These are phyloP conservation scores for Massarina eburnea DNA, from an alignment of 2,329 filamentous ascomycete genomes.

Conservation along the genomic window DNA sequence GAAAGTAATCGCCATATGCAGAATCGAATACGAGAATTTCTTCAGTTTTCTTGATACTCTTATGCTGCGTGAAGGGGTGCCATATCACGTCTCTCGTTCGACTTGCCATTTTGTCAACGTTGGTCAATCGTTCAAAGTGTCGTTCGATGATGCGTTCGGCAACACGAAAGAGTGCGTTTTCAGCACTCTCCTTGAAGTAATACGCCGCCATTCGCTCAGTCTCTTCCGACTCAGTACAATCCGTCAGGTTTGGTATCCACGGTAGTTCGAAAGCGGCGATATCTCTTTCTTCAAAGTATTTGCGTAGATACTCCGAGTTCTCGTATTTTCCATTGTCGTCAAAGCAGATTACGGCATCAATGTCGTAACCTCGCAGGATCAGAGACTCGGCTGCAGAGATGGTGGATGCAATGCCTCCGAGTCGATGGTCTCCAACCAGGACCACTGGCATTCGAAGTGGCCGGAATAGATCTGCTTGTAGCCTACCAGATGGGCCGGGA, in stretches of 20 bases:
- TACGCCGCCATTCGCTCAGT: conserved; percentile 62
- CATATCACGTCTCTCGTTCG: conserved; percentile 65
- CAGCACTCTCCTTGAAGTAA: conserved; percentile 53
- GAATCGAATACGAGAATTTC: conserved; percentile 78
- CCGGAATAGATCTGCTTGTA: conserved; percentile 77
- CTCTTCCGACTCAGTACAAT: conserved; percentile 47
- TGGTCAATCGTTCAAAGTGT: conserved; percentile 59
- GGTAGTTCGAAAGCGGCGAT: conserved; percentile 61
- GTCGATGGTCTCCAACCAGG: conserved; percentile 71
- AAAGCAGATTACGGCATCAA: conserved; percentile 71
- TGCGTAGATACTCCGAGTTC: conserved; percentile 67
- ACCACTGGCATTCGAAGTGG: conserved; percentile 73
- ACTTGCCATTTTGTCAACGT: conserved; percentile 62
- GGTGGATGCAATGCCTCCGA: conserved; percentile 79
- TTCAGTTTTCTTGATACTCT: conserved; percentile 58
- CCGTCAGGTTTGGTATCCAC: conserved; percentile 57
- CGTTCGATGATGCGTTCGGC: conserved; percentile 55
- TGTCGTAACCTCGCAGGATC: conserved; percentile 74
- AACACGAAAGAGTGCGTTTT: conserved; percentile 47
- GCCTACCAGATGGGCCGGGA: conserved; percentile 72
- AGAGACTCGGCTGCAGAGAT: conserved; percentile 81
- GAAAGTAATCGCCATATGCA: conserved; percentile 76
- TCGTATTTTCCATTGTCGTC: conserved; percentile 62
- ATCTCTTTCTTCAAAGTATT: conserved; percentile 64
- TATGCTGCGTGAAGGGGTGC: conserved; percentile 87